phyloP scores from a whole-genome alignment of 2,329 filamentous ascomycete genomes.

The Penicillium rolfsii region DNA sequence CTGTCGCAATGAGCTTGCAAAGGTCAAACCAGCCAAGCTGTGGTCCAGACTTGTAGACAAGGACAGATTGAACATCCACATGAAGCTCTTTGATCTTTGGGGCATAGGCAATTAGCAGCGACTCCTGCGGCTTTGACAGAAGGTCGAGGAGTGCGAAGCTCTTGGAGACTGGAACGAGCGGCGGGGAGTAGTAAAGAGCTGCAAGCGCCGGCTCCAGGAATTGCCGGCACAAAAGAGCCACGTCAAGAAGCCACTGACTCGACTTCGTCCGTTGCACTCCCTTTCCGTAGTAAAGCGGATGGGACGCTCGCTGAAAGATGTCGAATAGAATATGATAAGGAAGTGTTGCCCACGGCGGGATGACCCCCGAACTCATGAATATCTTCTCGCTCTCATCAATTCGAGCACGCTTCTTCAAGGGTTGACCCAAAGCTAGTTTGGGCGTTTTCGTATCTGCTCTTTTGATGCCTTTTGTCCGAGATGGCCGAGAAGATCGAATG shows the following conservation, averaged over 20 bases:
- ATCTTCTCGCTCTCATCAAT: constrained; percentile 21
- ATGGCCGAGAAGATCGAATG: constrained; percentile 17
- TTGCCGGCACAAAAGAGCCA: constrained; percentile 63
- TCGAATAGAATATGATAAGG: constrained; percentile 70
- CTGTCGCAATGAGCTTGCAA: constrained; percentile 60
- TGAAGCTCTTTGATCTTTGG: constrained; percentile 71
- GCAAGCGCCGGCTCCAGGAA: constrained; percentile 75
- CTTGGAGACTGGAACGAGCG: constrained; percentile 59
- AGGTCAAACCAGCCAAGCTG: constrained; percentile 61
- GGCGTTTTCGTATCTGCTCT: constrained; percentile 23
- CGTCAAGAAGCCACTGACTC: constrained; percentile 64
- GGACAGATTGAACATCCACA: constrained; percentile 65
- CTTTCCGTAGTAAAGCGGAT: constrained; percentile 55
- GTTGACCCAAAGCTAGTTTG: constrained; percentile 13
- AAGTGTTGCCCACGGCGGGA: constrained; percentile 63
- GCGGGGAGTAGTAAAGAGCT: constrained; percentile 71
- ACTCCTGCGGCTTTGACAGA: constrained; percentile 57
- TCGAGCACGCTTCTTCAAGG: constrained; percentile 34
- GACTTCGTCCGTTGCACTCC: constrained; percentile 30
- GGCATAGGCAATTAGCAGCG: constrained; percentile 65
- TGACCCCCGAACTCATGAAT: constrained; percentile 37
- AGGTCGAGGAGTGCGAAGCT: constrained; percentile 55
- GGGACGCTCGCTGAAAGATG: constrained; percentile 70
- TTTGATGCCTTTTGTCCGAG: constrained; percentile 12
- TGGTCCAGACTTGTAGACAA: constrained; percentile 58